Base-by-base conservation (phyloP, 805 yeast species). In the Dipodascopsis uninucleata region DNA sequence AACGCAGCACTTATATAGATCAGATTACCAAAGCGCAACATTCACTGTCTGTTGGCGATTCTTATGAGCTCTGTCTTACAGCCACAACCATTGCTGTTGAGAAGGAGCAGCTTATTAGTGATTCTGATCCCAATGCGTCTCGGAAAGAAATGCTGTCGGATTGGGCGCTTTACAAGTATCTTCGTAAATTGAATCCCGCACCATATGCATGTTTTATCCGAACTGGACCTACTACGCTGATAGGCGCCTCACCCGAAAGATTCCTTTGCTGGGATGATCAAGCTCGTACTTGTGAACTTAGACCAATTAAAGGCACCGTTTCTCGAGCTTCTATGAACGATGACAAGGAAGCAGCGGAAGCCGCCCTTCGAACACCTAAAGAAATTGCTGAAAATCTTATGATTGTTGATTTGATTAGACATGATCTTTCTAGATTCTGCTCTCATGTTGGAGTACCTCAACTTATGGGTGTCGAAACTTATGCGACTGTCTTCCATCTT, bases 241-340 rank as follows among this genome's bases (percentile, higher is more conserved):
- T 90, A 2, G 86, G 96, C 1, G 82, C 96, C 0, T 90, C 97
- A 0, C 99, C 99, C 0, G 99, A 93, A 63, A 71, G 98, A 52
- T 94, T 93, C 59, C 61, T 94, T 40, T 75, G 81, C 2, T 94
- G 97, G 96, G 72, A 73, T 43, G 62, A 71, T 18, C 60, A 64
- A 8, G 45, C 49, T 1, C 59, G 63, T 0, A 54, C 52, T 18
- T 83, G 93, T 46, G 95, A 93, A 64, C 72, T 93, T 60, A 72
- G 97, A 43, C 99, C 99, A 1, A 93, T 93, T 45, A 93, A 93
- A 62, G 99, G 99, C 3, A 93, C 99, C 0, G 96, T 93, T 1
- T 78, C 72, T 55, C 87, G 86, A 56, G 66, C 76, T 0, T 67
- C 72, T 0, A 74, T 31, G 9, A 32, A 36, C n/a, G 25, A 21